Percentiles rank a stretch among this genome's conserved stretches.
Evolutionary conservation across 2,329 filamentous ascomycete genomes (phyloP).

Genomic region (Sarocladiaceae sp.): DNA sequence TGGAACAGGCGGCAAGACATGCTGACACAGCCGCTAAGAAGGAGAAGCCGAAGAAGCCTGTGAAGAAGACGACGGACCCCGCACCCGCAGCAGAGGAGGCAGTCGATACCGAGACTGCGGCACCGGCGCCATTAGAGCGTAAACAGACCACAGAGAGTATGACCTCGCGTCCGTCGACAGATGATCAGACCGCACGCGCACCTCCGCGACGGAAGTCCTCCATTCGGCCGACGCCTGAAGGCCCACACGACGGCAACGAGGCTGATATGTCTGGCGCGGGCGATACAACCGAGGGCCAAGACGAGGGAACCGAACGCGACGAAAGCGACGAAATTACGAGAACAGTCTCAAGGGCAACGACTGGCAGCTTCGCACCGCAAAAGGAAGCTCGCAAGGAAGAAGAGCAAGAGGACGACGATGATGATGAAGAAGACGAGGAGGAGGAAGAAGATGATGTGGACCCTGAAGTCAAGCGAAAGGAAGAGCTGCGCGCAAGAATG

Average conservation of each 20-base stretch:
- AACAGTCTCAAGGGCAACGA: conserved; percentile 28
- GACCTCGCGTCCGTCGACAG: conserved; percentile 37
- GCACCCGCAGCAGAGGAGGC: conserved; percentile 18
- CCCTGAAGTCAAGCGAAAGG: conserved; percentile 74
- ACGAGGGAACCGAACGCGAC: conserved; percentile 62
- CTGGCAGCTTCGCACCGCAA: conserved; percentile 26
- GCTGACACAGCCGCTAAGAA: conserved; percentile 74
- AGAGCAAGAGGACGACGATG: conserved; percentile 51
- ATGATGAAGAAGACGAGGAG: conserved; percentile 57
- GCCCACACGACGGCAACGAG: conserved; percentile 54
- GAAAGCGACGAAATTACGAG: conserved; percentile 59
- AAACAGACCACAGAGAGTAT: conserved; percentile 26
- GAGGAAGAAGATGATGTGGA: conserved; percentile 82
- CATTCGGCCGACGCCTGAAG: conserved; percentile 34
- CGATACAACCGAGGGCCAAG: conserved; percentile 55
- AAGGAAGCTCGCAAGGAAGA: conserved; percentile 66
- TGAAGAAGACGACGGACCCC: conserved; percentile 59
- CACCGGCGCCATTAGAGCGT: conserved; percentile 33
- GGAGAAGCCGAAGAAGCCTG: conserved; percentile 74
- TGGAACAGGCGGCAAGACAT: conserved; percentile 79
- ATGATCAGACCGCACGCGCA: conserved; percentile 31
- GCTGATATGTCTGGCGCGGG: conserved; percentile 59
- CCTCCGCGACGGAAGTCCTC: conserved; percentile 48
- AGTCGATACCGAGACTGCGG: conserved; percentile 22
- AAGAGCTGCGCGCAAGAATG: conserved; percentile 91